Evolutionary conservation across 2,329 filamentous ascomycete genomes (phyloP).

Genomic region (Fusarium sp.): DNA sequence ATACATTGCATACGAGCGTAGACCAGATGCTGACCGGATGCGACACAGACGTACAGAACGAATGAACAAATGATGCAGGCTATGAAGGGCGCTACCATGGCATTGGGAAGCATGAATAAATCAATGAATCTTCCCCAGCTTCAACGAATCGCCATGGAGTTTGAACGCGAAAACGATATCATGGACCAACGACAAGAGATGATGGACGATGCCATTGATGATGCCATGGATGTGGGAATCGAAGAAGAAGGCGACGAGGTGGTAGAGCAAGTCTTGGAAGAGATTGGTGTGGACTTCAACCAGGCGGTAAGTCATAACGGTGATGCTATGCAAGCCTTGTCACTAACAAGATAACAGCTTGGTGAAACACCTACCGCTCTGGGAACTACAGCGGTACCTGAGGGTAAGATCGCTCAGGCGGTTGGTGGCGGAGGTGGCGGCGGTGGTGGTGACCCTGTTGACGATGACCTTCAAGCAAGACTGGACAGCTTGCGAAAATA

Average conservation of each 20-base stretch:
- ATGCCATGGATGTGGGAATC: constrained; percentile 88
- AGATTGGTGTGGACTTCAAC: constrained; percentile 93
- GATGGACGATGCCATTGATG: constrained; percentile 99
- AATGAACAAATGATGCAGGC: constrained; percentile 99
- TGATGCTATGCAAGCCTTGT: constrained; percentile 31
- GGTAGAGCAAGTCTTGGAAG: constrained; percentile 94
- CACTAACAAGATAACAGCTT: constrained; percentile 65
- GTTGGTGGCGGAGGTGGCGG: constrained; percentile 67
- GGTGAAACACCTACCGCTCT: constrained; percentile 90
- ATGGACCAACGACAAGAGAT: constrained; percentile 99
- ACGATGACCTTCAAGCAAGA: constrained; percentile 93
- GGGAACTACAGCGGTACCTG: constrained; percentile 75
- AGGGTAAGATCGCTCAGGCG: constrained; percentile 85
- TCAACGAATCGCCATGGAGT: constrained; percentile 98
- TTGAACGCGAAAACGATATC: constrained; percentile 97
- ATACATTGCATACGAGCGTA: not conserved
- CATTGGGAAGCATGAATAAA: constrained; percentile 95
- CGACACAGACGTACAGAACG: constrained; percentile 84
- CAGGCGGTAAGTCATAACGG: constrained; percentile 72
- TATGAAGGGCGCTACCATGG: constrained; percentile 96
- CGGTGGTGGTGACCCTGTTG: constrained; percentile 70
- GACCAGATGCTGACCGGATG: constrained; percentile 18
- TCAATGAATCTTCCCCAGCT: constrained; percentile 97
- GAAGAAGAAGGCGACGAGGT: constrained; percentile 98
- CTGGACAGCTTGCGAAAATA: constrained; percentile 83